Evolutionary conservation across 1,139 yeast species (phyloP), one percentile per base, ranked within the genome.

Genomic region (Protomyces pachydermus): DNA sequence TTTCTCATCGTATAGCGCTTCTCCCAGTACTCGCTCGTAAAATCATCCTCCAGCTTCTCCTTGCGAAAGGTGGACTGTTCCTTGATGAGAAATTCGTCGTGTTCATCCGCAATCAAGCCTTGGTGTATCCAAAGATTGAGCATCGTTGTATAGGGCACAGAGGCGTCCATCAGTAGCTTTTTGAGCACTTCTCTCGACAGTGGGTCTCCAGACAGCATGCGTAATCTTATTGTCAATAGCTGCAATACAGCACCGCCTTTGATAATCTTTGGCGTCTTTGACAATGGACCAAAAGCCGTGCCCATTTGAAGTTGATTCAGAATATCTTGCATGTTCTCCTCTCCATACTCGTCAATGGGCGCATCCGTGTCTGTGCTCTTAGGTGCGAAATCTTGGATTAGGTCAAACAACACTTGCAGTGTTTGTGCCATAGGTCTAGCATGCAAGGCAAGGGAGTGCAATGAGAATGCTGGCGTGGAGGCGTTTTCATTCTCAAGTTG

Each of bases 21-120:
- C 65, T 88, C 88, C 98, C 98, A 93, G 71, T 87, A 86, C 66
- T 86, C 85, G 69, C 91, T 96, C 66, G 84, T 72, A 50, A 72
- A 74, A 60, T 76, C 77, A 50, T 70, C 80, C 68, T 82, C 81
- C 20, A 81, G 74, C 58, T 79, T 78, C 67, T 81, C 80, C 6
- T 80, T 70, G 28, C 77, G 77, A 34, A 76, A 72, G 54, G 71
- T 70, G 32, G 69, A 66, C 51, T 73, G 71, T 56, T 75, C 78
- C 46, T 84, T 81, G 12, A 93, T 83, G 72, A 91, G 76, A 72
- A 95, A 95, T 74, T 95, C 99, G 55, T 86, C 85, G 71, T 84
- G 84, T 0, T 90, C 91, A 71, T 95, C 98, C 67, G 82, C 81
- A 9, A 93, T 79, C 3, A 79, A 78, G 0, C 99, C 99, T 64